Conservation (phyloP, 2,329 filamentous ascomycete species). For the Apiospora rasikravindrae region DNA sequence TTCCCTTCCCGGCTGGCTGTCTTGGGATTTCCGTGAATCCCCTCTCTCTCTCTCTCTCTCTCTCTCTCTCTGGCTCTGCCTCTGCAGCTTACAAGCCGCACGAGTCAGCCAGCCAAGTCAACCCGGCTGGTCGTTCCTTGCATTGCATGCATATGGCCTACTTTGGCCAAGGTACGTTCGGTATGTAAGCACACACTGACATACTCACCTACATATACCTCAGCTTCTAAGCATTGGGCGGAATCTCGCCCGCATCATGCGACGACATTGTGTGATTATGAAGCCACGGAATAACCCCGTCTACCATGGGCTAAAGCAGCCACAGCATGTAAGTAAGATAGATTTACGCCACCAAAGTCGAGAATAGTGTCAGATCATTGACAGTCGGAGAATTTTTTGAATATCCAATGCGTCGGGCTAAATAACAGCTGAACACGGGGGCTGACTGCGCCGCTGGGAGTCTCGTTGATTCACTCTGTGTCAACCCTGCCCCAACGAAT, state of each 20-base stretch:
- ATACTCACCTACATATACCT: background rate
- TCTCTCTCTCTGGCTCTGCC: background rate
- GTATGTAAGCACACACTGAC: background rate
- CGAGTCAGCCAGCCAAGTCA: constrained; percentile 2
- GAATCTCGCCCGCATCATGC: background rate
- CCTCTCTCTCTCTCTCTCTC: too few relatives aligned
- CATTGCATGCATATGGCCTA: background rate
- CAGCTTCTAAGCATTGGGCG: background rate
- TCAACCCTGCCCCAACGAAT: background rate
- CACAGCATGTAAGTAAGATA: background rate
- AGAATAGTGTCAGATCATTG: background rate
- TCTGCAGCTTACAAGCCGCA: background rate
- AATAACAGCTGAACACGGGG: background rate
- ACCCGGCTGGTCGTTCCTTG: constrained; percentile 1
- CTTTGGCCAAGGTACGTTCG: background rate
- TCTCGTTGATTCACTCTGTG: background rate
- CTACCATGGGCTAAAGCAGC: background rate
- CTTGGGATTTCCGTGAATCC: background rate
- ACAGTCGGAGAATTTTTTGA: background rate
- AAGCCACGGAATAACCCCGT: background rate
- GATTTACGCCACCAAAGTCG: background rate
- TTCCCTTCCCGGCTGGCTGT: background rate
- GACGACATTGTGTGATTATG: background rate
- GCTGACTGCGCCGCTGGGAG: too few relatives aligned
- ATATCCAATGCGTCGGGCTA: background rate